Conservation (phyloP, 202 grass and related monocot genomes). For the Carex arenaria region DNA sequence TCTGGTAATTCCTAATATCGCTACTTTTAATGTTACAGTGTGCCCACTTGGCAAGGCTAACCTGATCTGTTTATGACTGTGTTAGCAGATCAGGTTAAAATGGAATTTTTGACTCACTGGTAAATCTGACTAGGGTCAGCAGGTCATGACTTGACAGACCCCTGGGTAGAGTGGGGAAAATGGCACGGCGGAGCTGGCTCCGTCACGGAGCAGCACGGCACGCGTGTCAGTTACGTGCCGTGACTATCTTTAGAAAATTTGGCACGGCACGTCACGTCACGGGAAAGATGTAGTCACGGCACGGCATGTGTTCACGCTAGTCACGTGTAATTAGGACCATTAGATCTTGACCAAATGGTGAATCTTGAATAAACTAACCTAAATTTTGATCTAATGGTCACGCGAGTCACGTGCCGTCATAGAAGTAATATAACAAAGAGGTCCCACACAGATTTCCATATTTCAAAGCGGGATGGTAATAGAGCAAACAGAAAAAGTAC, state of each 20-base stretch:
- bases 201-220: too few relatives aligned
- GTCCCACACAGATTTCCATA: not conserved
- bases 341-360: too few relatives aligned
- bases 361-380: too few relatives aligned
- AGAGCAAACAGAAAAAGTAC: not conserved
- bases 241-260: too few relatives aligned
- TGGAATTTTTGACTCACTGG: not conserved
- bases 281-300: too few relatives aligned
- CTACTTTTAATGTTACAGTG: not conserved
- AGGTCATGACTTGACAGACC: not conserved
- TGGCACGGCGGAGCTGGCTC: too few relatives aligned
- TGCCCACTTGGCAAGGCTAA: not conserved
- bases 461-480: not conserved
- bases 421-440: not conserved
- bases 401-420: too few relatives aligned
- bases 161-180: not conserved
- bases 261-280: too few relatives aligned
- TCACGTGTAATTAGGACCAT: too few relatives aligned
- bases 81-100: not conserved
- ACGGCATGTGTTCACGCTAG: too few relatives aligned
- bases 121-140: not conserved
- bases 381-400: too few relatives aligned
- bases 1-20: slow-evolving; percentile 42
- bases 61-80: not conserved
- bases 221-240: too few relatives aligned